Conservation (phyloP, 208 protist genomes). For the Spongospora subterranea region DNA sequence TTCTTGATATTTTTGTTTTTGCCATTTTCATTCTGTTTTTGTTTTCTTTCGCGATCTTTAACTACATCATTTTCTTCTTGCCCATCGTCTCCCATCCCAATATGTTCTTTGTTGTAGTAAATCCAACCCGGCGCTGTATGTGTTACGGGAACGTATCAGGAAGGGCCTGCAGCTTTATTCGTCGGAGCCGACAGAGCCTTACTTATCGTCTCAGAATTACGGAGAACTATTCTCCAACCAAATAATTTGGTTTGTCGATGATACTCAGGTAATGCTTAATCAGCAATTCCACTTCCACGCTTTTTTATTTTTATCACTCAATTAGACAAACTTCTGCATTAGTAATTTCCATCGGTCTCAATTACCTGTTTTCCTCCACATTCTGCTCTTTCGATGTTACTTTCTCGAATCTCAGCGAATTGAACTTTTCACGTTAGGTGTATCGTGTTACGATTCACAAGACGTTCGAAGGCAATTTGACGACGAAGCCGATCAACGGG, state of each 20-base stretch:
- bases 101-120: constrained; percentile 76
- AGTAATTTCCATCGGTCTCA: background rate
- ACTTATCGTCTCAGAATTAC: constrained; percentile 87
- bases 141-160: constrained; percentile 98
- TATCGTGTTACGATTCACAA: constrained; percentile 99
- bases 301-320: background rate
- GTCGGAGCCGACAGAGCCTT: constrained; percentile 99
- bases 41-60: too few relatives aligned
- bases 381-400: constrained; percentile 99
- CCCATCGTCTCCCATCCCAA: background rate
- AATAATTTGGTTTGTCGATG: constrained; percentile 97
- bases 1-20: too few relatives aligned
- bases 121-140: constrained; percentile 99
- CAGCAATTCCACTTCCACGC: too few relatives aligned
- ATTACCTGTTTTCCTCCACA: constrained; percentile 62
- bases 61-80: too few relatives aligned
- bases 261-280: too few relatives aligned
- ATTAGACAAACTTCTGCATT: background rate
- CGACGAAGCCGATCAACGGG: constrained; percentile 94
- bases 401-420: too few relatives aligned
- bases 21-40: too few relatives aligned
- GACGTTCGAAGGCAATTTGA: constrained; percentile 92
- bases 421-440: too few relatives aligned
- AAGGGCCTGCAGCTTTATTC: constrained; percentile 99
- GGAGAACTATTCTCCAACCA: constrained; percentile 99